Base-by-base conservation (phyloP, 805 yeast genomes). In the Isabelozyma heimii region DNA sequence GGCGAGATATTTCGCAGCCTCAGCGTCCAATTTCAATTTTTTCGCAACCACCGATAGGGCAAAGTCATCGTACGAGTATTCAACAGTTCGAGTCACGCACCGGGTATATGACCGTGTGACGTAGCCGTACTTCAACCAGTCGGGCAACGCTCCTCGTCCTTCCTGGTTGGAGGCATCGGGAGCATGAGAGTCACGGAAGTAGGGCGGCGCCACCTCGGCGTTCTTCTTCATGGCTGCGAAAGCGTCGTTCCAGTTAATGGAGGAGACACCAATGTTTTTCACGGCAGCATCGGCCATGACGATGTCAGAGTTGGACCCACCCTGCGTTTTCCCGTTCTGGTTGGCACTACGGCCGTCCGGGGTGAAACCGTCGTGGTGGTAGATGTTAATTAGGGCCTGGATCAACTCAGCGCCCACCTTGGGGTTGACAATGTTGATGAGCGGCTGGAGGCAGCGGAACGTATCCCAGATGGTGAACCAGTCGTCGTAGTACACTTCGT, bases 391-490 rank as follows among this genome's bases (percentile, higher is more conserved):
- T 27, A 70, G 55, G 2, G 63, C 46, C 38, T 67, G 52, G 4
- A 67, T 50, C 50, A 70, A 53, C 24, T 66, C 73, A 8, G 62
- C 49, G 17, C 61, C 62, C 28, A 62, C 51, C 7, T 47, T 46
- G n/a, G 66, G 65, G 43, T 59, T 56, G 16, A 67, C 46, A n/a
- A 66, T 58, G 43, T 65, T 60, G 43, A 62, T 50, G 16, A 66
- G 50, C 44, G 76, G 70, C 51, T 67, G 60, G 37, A 67, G 52
- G 28, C 65, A 55, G 48, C 77, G 41, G 63, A 72, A 65, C 15
- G 72, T 59, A 57, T 73, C 69, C 76, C 75, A 62, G 43, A 71
- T 57, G 46, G 77, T 60, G 51, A 63, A 61, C 69, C 70, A 61
- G 44, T 70, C 69, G 57, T 69, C 72, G 47, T 66, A 66, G 46